Base-by-base conservation (phyloP, 2,329 filamentous ascomycete genomes). In the Emmonsiellopsis sp. region DNA sequence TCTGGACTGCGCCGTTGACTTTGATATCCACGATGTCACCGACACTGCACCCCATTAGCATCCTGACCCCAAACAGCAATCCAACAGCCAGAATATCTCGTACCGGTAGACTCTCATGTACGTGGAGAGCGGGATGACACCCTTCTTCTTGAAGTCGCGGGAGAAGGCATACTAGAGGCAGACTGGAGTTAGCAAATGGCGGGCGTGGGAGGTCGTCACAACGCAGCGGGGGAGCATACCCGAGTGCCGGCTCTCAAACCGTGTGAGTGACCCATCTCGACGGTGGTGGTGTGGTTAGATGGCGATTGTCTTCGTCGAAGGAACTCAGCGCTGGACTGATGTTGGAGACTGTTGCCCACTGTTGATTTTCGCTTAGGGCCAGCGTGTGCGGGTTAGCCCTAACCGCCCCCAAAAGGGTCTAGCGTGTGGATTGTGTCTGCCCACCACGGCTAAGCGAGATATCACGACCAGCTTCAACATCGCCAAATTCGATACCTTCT, bases 1-100 rank as follows among this genome's bases (percentile, higher is more conserved):
- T 95, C 82, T 95, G 91, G 63, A 94, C 87, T 72, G 90, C 93
- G 86, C 91, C 93, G 81, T 98, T 97, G 73, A 87, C 88, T 79
- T 95, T 94, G 76, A 98, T 89, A 75, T 98, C 93, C 72, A 98
- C 93, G 68, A 97, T 96, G 73, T 98, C 93, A 76, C 93, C 93
- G 72, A 98, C 93, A 76, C 85, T 89, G 63, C 55, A 63, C 57
- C 50, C 62, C 70, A n/a, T 46, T 85, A 70, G 83, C 75, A 67
- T 55, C 59, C n/a, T 37, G 16, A 67, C 60, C 58, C 58, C 52
- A 47, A 54, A 55, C 56, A 54, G 50, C 57, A 53, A 57, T 57
- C 54, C 47, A 43, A 30, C 32, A 31, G 26, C 43, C 9, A 32
- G 26, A 26, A 4, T 57, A 54, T 59, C 57, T 68, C 81, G 68